These are phyloP conservation scores for Penicillium sp. DNA, from an alignment of 2,329 filamentous ascomycete genomes.

Conservation along the genomic window DNA sequence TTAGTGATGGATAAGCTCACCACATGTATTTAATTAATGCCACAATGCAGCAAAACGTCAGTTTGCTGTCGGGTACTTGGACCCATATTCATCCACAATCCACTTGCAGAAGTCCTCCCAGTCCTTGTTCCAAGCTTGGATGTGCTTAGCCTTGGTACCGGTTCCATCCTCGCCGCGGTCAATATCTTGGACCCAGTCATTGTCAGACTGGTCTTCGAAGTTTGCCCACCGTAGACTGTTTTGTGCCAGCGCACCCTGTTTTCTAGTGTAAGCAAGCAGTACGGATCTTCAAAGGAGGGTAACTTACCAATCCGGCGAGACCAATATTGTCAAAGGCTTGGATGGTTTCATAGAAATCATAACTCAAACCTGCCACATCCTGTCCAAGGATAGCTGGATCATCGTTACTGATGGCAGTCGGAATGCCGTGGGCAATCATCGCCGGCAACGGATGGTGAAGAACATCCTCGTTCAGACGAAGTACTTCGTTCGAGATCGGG, in stretches of 20 bases:
- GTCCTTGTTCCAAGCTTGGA: conserved; percentile 72
- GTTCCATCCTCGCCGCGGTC: conserved; percentile 68
- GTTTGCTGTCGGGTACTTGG: neutral
- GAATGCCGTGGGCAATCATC: conserved; percentile 75
- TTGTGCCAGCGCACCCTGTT: conserved; percentile 64
- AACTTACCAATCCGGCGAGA: neutral
- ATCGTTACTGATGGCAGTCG: conserved; percentile 81
- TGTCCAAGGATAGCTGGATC: conserved; percentile 87
- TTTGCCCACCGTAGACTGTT: conserved; percentile 85
- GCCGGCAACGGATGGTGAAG: conserved; percentile 76
- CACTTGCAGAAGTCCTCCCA: conserved; percentile 89
- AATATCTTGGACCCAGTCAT: conserved; percentile 70
- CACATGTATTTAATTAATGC: neutral
- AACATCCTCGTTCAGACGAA: conserved; percentile 72
- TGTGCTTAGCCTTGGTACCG: conserved; percentile 65
- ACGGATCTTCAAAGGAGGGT: neutral
- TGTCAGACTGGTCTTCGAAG: conserved; percentile 71
- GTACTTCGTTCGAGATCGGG: conserved; percentile 84
- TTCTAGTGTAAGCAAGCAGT: neutral
- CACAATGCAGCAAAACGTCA: neutral
- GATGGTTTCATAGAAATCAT: conserved; percentile 89
- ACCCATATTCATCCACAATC: conserved; percentile 55
- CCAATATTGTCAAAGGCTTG: conserved; percentile 87
- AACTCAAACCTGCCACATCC: conserved; percentile 74
- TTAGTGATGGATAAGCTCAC: neutral